phyloP scores from a whole-genome alignment of 2,329 filamentous ascomycete species.

The Tolypocladium sp. region DNA sequence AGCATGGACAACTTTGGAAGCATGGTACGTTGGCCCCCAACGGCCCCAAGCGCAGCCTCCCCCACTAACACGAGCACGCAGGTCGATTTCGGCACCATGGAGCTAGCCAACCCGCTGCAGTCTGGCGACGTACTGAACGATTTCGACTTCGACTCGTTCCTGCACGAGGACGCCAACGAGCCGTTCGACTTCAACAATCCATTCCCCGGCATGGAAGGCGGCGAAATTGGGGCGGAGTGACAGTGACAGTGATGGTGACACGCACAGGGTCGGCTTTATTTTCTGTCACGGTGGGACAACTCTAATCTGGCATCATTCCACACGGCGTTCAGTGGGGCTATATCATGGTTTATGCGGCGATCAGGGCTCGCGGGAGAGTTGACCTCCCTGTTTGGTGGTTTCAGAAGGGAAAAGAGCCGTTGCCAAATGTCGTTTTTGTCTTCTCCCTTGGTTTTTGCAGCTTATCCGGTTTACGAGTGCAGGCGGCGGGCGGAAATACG shows the following conservation, averaged over 20 bases:
- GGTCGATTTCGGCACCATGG: constrained; percentile 39
- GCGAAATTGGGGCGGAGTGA: constrained; percentile 51
- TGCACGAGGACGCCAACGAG: constrained; percentile 44
- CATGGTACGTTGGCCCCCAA: constrained; percentile 30
- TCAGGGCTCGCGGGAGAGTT: constrained; percentile 18
- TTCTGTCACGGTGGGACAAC: constrained; percentile 18
- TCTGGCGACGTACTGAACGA: constrained; percentile 52
- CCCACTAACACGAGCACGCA: constrained; percentile 10
- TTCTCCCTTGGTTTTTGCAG: constrained; percentile 6
- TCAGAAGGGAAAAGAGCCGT: constrained; percentile 19
- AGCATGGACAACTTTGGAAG: constrained; percentile 32
- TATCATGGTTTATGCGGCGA: constrained; percentile 31
- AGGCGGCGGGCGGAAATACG: constrained; percentile 1
- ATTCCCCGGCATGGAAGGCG: constrained; percentile 44
- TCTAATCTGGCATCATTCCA: constrained; percentile 30
- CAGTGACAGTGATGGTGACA: not conserved
- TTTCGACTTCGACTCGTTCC: constrained; percentile 60
- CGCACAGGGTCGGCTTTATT: constrained; percentile 13
- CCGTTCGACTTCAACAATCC: constrained; percentile 45
- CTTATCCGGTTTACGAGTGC: not conserved
- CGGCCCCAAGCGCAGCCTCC: not conserved
- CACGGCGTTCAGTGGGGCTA: constrained; percentile 29
- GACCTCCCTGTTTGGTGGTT: constrained; percentile 13
- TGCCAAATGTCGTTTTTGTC: constrained; percentile 8
- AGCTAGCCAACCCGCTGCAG: constrained; percentile 45